Conservation (phyloP, 352 stramenopile species). For the Globisporangium okanoganense region DNA sequence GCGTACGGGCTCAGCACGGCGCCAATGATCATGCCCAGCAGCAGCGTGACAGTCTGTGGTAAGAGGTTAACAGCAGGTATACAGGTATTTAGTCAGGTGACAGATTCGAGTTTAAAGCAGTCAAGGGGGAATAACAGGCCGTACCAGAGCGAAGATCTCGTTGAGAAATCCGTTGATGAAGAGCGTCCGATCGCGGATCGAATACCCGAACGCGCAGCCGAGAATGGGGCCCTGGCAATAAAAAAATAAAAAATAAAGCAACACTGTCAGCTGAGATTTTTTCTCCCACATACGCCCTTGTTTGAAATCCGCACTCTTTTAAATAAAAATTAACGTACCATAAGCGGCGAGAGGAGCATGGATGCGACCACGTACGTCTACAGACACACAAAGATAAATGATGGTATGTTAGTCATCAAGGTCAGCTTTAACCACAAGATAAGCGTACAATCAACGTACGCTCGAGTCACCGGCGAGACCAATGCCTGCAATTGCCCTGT, state of each 20-base stretch:
- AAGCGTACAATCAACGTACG: constrained; percentile 19
- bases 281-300: too few relatives aligned
- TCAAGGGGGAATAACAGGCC: constrained; percentile 1
- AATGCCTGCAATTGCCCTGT: constrained; percentile 75
- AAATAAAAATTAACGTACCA: constrained; percentile 32
- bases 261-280: too few relatives aligned
- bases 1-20: constrained; percentile 78
- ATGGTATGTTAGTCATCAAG: not conserved
- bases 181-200: constrained; percentile 70
- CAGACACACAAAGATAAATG: not conserved
- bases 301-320: not conserved
- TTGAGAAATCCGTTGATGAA: constrained; percentile 85
- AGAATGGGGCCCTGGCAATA: constrained; percentile 69
- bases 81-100: not conserved
- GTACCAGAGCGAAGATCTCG: constrained; percentile 73
- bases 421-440: not conserved
- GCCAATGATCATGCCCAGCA: constrained; percentile 80
- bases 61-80: not conserved
- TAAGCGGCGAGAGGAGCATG: constrained; percentile 85
- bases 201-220: constrained; percentile 79
- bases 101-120: too few relatives aligned
- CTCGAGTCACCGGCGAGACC: constrained; percentile 70
- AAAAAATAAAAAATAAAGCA: too few relatives aligned
- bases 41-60: constrained; percentile 61
- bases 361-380: constrained; percentile 85